phyloP scores from a whole-genome alignment of 805 yeast species.

The Cyberlindnera subsufficiens region DNA sequence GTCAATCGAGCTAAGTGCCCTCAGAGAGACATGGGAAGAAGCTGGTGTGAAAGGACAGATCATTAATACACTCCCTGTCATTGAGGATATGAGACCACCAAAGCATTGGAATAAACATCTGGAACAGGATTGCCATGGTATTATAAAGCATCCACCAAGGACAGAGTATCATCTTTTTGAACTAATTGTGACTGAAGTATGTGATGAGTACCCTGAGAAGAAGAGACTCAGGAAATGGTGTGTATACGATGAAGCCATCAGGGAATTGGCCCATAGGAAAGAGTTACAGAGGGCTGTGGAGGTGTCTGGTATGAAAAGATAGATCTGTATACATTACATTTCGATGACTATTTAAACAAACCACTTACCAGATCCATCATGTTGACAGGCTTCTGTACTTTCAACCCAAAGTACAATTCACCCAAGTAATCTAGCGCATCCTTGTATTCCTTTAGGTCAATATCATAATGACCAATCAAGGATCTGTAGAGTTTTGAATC shows the following conservation, averaged over 20 bases:
- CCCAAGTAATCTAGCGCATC: conserved; percentile 54
- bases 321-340: background rate
- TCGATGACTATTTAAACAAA: conserved; percentile 27
- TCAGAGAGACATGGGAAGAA: conserved; percentile 96
- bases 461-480: conserved; percentile 45
- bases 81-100: conserved; percentile 54
- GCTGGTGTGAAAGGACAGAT: conserved; percentile 81
- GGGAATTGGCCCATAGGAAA: conserved; percentile 51
- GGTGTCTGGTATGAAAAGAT: conserved; percentile 37
- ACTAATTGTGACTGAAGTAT: conserved; percentile 52
- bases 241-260: conserved; percentile 58
- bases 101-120: conserved; percentile 33
- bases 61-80: conserved; percentile 49
- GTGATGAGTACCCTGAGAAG: conserved; percentile 72
- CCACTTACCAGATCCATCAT: conserved; percentile 74
- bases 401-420: conserved; percentile 53
- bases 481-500: conserved; percentile 48
- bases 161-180: conserved; percentile 89
- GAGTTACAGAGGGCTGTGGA: conserved; percentile 64
- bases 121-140: conserved; percentile 20
- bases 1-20: conserved; percentile 40
- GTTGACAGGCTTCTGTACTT: conserved; percentile 46
- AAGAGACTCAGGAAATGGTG: conserved; percentile 73
- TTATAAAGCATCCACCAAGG: conserved; percentile 49
- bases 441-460: conserved; percentile 30